Percentiles rank a stretch among this genome's conserved stretches.
Conservation (phyloP, 176 grass and related monocot species). For the Olyra latifolia region DNA sequence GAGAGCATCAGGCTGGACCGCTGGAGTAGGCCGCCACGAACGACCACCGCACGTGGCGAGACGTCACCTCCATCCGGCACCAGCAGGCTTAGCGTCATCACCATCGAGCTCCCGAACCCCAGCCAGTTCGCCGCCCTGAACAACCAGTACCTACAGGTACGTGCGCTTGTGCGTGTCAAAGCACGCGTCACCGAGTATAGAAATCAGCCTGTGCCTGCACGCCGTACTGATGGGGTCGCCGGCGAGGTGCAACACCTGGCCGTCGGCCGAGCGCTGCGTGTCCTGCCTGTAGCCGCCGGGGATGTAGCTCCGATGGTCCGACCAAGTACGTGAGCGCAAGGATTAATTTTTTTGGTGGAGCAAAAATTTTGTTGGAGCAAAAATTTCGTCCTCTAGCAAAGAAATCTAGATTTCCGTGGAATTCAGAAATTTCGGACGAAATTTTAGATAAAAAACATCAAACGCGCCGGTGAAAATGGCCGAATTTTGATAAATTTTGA, state of each 20-base stretch:
- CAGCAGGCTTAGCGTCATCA: slow-evolving; percentile 56
- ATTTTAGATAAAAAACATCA: too few species aligned
- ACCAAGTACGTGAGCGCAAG: too few species aligned
- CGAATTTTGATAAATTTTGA: too few species aligned
- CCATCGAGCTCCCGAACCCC: slow-evolving; percentile 52
- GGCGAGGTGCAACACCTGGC: background rate
- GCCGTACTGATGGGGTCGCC: slow-evolving; percentile 50
- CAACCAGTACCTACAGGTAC: slow-evolving; percentile 31
- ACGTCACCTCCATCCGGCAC: slow-evolving; percentile 34
- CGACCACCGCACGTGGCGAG: slow-evolving; percentile 46
- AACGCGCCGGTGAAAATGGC: too few species aligned
- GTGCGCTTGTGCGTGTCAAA: too few species aligned
- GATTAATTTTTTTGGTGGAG: too few species aligned
- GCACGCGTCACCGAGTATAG: too few species aligned
- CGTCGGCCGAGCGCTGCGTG: background rate
- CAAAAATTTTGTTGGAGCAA: too few species aligned
- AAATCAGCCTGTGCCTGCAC: too few species aligned
- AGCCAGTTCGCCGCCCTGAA: slow-evolving; percentile 52
- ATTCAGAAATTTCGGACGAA: too few species aligned
- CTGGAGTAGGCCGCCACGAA: slow-evolving; percentile 54
- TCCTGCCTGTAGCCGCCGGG: slow-evolving; percentile 49
- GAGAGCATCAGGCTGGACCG: slow-evolving; percentile 58
- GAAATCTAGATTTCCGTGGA: too few species aligned
- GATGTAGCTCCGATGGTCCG: slow-evolving; percentile 34
- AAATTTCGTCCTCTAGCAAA: too few species aligned